Evolutionary conservation across 2,329 filamentous ascomycete species (phyloP), one percentile per base, ranked within the genome.

Genomic region (Ophiostoma quercus): DNA sequence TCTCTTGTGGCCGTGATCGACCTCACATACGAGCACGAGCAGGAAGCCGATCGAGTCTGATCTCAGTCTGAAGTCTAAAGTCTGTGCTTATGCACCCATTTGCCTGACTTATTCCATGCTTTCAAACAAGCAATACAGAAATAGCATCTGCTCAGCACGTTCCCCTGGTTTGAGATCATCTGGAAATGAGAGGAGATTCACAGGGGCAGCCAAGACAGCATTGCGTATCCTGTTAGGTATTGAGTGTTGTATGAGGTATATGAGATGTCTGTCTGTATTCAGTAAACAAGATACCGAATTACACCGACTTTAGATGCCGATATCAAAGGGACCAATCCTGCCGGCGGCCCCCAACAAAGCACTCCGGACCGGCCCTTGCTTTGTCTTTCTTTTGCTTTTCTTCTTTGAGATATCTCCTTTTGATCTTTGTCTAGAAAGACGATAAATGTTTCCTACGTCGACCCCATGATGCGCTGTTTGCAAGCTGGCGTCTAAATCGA

Each of bases 161-260:
- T 47, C 65, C 65, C 65, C 66, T 54, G 41, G 66, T 51, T 67
- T 34, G 22, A 25, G 66, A 54, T 54, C 14, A 29, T 14, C 41
- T 67, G 66, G 66, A 67, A 67, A 67, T 54, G 66, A 67, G 66
- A 67, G 66, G 12, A 43, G 43, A 54, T 3, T 16, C 14, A 19
- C 57, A 63, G 25, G 25, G 25, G 11, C 57, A 34, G 57, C 57
- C 57, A 63, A 63, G 57, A 63, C 14, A 19, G 43, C 54, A 60
- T 29, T 60, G 54, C 43, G 43, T 47, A 47, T n/a, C 19, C 43
- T 47, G 43, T 19, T 43, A 43, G 41, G 41, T 47, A 47, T 47
- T 47, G 43, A 47, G 43, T n/a, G 19, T 16, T 47, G 16, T 19
- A 7, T 47, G 43, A 47, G 19, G 43, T 47, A 47, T 47, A 47